Evolutionary conservation across 208 protist genomes (phyloP).

Genomic region (Trypanosoma congolense): DNA sequence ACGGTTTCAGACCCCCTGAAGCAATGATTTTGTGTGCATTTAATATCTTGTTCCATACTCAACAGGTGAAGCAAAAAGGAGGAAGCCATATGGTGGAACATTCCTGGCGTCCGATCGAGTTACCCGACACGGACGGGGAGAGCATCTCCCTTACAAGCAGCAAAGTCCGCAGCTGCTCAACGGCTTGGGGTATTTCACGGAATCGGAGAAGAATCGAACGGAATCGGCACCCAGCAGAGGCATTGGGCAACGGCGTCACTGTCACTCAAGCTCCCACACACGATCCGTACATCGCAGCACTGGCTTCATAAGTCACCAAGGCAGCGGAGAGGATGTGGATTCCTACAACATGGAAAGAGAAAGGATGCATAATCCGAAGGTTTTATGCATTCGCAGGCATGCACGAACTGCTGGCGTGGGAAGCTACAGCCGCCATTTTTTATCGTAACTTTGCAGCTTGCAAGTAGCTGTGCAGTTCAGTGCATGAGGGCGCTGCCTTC

Average conservation of each 20-base stretch:
- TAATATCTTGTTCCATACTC: no score
- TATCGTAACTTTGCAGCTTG: constrained; percentile 13
- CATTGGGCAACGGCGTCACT: background rate
- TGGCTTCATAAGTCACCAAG: constrained; percentile 1
- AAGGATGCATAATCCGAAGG: constrained; percentile 3
- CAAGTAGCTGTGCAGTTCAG: constrained; percentile 2
- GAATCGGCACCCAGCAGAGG: background rate
- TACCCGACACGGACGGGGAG: background rate
- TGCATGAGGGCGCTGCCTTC: background rate
- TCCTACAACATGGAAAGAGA: background rate
- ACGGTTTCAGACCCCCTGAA: no score
- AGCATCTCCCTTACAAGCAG: background rate
- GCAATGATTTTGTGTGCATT: no score
- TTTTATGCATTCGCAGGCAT: background rate
- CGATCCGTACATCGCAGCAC: background rate
- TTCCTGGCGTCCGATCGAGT: no score
- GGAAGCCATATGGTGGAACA: no score
- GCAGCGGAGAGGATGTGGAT: constrained; percentile 7
- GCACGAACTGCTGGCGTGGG: background rate
- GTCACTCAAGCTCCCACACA: background rate
- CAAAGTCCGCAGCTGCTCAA: background rate
- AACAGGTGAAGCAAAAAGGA: no score
- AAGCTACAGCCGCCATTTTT: constrained; percentile 1
- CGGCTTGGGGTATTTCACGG: background rate
- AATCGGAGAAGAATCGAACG: background rate